phyloP scores from a whole-genome alignment of 2,329 filamentous ascomycete species.

The Alternaria arborescens region DNA sequence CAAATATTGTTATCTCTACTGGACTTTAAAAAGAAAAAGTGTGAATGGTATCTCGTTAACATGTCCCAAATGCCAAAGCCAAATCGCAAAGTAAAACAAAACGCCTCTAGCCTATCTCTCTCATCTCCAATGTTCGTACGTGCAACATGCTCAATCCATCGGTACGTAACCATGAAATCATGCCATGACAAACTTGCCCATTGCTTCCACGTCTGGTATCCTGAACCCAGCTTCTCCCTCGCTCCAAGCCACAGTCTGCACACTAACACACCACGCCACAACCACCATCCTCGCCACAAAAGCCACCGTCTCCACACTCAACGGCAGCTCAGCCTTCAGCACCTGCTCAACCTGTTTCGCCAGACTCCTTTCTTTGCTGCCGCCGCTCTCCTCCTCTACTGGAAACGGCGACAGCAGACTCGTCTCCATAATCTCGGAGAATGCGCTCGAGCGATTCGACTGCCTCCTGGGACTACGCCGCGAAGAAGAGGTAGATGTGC shows the following conservation, averaged over 20 bases:
- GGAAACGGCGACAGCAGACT: conserved; percentile 5
- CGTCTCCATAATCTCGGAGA: neutral
- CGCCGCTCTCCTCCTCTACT: neutral
- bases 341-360: conserved; percentile 36
- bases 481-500: neutral
- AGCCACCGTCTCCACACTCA: conserved; percentile 35
- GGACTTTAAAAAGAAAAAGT: neutral
- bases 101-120: neutral
- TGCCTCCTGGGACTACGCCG: neutral
- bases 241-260: conserved; percentile 37
- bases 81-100: neutral
- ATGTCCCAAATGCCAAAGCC: neutral
- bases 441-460: conserved; percentile 16
- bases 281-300: conserved; percentile 39
- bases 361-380: conserved; percentile 17
- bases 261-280: conserved; percentile 46
- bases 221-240: conserved; percentile 28
- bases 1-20: neutral
- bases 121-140: neutral
- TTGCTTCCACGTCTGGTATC: conserved; percentile 14
- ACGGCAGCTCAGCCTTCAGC: conserved; percentile 38
- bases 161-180: neutral
- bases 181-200: conserved; percentile 21
- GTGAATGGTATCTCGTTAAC: conserved; percentile 3
- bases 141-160: too few relatives aligned